A percentile compares a stretch with the other conserved stretches of the same genome.
phyloP scores from a whole-genome alignment of 768 basidiomycete genomes.

The Pilatotrama ljubarskyi region DNA sequence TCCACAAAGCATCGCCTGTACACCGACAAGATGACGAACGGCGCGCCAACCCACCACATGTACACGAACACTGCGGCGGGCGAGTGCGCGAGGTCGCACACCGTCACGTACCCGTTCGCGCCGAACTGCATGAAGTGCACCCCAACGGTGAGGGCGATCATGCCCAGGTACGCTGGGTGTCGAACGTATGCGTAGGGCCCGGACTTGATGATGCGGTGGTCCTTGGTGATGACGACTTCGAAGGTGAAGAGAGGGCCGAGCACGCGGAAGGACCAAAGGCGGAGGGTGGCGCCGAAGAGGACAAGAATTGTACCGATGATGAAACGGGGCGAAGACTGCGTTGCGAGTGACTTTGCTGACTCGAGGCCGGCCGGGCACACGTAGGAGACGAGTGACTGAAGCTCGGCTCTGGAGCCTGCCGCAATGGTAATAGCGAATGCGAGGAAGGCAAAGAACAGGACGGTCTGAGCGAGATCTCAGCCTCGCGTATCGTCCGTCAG shows the following conservation, averaged over 20 bases:
- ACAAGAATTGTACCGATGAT: slow-evolving; percentile 8
- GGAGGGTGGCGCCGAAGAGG: slow-evolving; percentile 16
- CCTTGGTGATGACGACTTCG: slow-evolving; percentile 34
- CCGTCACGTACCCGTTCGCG: background rate
- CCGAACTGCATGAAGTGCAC: slow-evolving; percentile 7
- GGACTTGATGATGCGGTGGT: slow-evolving; percentile 34
- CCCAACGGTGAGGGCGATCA: slow-evolving; percentile 19
- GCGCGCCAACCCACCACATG: background rate
- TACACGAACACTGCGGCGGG: background rate
- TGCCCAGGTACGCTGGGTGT: slow-evolving; percentile 37
- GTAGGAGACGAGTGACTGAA: background rate
- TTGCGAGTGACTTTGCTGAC: background rate
- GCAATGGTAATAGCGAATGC: background rate
- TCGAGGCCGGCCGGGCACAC: background rate
- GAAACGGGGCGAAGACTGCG: background rate
- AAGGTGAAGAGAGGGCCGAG: slow-evolving; percentile 40
- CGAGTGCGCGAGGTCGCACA: background rate
- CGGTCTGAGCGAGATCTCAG: background rate
- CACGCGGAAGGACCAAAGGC: slow-evolving; percentile 32
- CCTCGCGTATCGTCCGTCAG: background rate
- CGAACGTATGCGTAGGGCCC: slow-evolving; percentile 40
- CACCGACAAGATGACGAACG: background rate
- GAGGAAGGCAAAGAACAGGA: background rate
- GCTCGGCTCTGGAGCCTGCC: background rate
- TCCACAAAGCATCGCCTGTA: slow-evolving; percentile 24